Percentiles rank a stretch among this genome's conserved stretches.
Conservation (phyloP, 140 eudicot species). For the Senecio squalidus region DNA sequence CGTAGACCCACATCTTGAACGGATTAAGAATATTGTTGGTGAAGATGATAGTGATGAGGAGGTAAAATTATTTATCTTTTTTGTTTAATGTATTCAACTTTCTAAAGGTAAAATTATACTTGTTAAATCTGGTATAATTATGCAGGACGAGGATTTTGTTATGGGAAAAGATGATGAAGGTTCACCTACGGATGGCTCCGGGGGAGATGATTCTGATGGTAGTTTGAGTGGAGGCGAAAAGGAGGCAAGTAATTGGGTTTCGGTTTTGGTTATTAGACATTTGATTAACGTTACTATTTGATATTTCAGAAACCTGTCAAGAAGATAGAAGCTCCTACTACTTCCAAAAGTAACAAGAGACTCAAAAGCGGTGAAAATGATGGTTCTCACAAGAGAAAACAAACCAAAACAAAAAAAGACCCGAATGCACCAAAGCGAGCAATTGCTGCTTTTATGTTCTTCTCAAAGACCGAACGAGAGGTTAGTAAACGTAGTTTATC, state of each 20-base stretch:
- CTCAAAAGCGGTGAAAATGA: slow-evolving; percentile 67
- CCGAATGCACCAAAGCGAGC: slow-evolving; percentile 98
- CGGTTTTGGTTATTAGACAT: background rate
- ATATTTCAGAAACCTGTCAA: slow-evolving; percentile 55
- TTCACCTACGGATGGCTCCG: slow-evolving; percentile 95
- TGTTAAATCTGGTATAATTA: too few species aligned
- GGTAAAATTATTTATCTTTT: slow-evolving; percentile 28
- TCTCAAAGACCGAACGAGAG: slow-evolving; percentile 84
- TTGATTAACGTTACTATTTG: background rate
- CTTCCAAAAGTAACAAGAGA: slow-evolving; percentile 67
- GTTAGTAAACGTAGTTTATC: slow-evolving; percentile 25
- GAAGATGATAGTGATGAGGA: slow-evolving; percentile 93
- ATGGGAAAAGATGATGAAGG: slow-evolving; percentile 86
- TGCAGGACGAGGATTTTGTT: slow-evolving; percentile 94
- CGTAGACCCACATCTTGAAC: slow-evolving; percentile 89
- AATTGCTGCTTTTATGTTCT: slow-evolving; percentile 76
- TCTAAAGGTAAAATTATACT: too few species aligned
- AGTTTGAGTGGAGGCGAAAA: slow-evolving; percentile 69
- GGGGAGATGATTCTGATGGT: slow-evolving; percentile 85
- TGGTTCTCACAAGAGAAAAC: slow-evolving; percentile 63
- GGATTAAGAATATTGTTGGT: slow-evolving; percentile 67
- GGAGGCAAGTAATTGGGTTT: slow-evolving; percentile 38
- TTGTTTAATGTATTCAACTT: too few species aligned
- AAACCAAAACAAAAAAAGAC: slow-evolving; percentile 84
- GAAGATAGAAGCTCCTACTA: slow-evolving; percentile 56